Percentiles rank a stretch among this genome's conserved stretches.
These are phyloP conservation scores for Cladosporium sphaerospermum DNA, from an alignment of 2,329 filamentous ascomycete genomes.

Conservation along the genomic window DNA sequence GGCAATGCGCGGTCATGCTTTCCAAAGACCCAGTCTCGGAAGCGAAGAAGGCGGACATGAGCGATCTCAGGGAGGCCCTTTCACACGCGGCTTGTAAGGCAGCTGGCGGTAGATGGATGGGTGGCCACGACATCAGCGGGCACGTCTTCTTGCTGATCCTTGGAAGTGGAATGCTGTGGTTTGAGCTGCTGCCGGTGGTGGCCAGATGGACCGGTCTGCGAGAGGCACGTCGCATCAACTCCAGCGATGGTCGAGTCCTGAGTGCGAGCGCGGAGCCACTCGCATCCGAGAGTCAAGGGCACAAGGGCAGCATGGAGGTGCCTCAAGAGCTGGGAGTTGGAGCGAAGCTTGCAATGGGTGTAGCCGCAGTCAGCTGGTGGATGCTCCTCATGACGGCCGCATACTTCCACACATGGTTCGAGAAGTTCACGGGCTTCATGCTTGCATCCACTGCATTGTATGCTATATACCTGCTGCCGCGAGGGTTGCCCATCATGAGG, in stretches of 20 bases:
- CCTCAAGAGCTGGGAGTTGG: conserved; percentile 35
- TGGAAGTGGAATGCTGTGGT: conserved; percentile 71
- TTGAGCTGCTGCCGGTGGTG: conserved; percentile 66
- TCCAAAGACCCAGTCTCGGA: conserved; percentile 15
- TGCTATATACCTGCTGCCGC: conserved; percentile 43
- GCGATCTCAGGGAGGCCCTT: conserved; percentile 47
- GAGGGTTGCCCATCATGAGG: conserved; percentile 38
- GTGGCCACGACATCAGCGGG: conserved; percentile 94
- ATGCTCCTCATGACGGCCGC: conserved; percentile 98
- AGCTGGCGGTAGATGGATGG: conserved; percentile 75
- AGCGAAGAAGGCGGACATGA: conserved; percentile 37
- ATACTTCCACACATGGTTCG: conserved; percentile 98
- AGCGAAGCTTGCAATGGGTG: conserved; percentile 48
- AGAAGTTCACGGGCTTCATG: conserved; percentile 62
- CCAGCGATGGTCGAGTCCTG: conserved; percentile 57
- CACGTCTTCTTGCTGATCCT: conserved; percentile 91
- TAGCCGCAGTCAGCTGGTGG: conserved; percentile 74
- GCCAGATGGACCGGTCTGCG: conserved; percentile 40
- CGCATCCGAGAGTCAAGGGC: conserved; percentile 31
- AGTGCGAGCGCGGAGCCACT: conserved; percentile 36
- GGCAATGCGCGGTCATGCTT: conserved; percentile 63
- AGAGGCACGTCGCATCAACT: conserved; percentile 62
- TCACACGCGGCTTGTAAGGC: conserved; percentile 77
- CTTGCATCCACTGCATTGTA: conserved; percentile 43
- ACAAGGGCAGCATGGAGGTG: conserved; percentile 40